phyloP scores from a whole-genome alignment of 176 grass and related monocot genomes.

The Zoysia pacifica region DNA sequence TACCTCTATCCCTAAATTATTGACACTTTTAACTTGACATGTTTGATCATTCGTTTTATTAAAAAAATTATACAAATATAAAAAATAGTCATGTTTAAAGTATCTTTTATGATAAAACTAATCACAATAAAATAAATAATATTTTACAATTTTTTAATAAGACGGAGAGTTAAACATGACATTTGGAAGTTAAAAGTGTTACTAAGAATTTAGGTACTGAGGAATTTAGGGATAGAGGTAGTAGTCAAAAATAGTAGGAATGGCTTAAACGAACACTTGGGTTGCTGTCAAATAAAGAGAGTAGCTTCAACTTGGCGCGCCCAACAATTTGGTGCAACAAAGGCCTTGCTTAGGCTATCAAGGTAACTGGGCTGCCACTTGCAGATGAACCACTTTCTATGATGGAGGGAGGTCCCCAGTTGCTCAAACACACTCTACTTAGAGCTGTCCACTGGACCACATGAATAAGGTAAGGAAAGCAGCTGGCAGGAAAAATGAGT shows the following conservation, averaged over 20 bases:
- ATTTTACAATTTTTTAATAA: too few species aligned
- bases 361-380: constrained; percentile 37
- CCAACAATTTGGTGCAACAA: constrained; percentile 20
- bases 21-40: too few species aligned
- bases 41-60: too few species aligned
- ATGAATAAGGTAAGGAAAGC: constrained; percentile 34
- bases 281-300: background rate
- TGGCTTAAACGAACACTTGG: background rate
- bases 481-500: constrained; percentile 37
- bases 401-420: background rate
- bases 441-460: constrained; percentile 22
- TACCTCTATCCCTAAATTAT: too few species aligned
- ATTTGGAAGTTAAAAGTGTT: too few species aligned
- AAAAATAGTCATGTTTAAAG: too few species aligned
- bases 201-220: too few species aligned
- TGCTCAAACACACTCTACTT: background rate
- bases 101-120: too few species aligned
- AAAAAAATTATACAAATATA: too few species aligned
- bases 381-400: constrained; percentile 17
- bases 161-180: too few species aligned
- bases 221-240: background rate
- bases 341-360: constrained; percentile 23
- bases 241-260: constrained; percentile 29
- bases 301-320: constrained; percentile 24
- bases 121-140: too few species aligned